Evolutionary conservation across 768 basidiomycete species (phyloP), one percentile per base, ranked within the genome.

Genomic region (Hypholoma sublateritium): DNA sequence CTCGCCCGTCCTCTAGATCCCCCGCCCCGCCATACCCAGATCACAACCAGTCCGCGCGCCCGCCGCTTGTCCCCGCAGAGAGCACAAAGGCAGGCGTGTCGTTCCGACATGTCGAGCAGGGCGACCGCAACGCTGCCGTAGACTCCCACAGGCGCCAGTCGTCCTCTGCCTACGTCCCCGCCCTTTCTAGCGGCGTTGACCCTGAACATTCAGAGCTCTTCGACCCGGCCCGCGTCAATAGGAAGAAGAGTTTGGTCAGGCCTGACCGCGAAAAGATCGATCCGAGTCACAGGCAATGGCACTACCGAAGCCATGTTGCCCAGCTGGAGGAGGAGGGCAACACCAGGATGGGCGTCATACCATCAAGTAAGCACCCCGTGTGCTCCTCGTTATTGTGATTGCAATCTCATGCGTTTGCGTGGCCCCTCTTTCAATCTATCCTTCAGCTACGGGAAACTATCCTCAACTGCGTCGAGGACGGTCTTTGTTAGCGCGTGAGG

Each of bases 251-350:
- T 69, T 80, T 99, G 16, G 91, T 98, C 52, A 78, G 82, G 55
- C 96, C 96, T 4, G 96, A 99, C 72, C 79, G 96, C 56, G 95
- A 97, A 77, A 93, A 95, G 79, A 92, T 98, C 63, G 95, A 98
- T 66, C 94, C 95, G 9, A 86, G 86, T 41, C 94, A 98, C 77
- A 83, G 94, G 49, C 87, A 95, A 65, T 98, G 89, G 88, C 90
- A 98, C 73, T 98, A 98, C 74, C 86, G 92, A 53, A 85, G 80
- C 56, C 94, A 91, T 72, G 92, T 92, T 17, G 88, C 89, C 21
- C 84, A 87, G 69, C 75, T 91, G 67, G 85, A 87, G 71, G 78
- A 87, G 55, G 86, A 90, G 65, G 80, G 84, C n/a, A 75, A 75
- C 34, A 80, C 80, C 39, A 67, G 80, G 45, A 78, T 91, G 5